phyloP scores from a whole-genome alignment of 2,329 filamentous ascomycete genomes.

The Aspergillus niger region DNA sequence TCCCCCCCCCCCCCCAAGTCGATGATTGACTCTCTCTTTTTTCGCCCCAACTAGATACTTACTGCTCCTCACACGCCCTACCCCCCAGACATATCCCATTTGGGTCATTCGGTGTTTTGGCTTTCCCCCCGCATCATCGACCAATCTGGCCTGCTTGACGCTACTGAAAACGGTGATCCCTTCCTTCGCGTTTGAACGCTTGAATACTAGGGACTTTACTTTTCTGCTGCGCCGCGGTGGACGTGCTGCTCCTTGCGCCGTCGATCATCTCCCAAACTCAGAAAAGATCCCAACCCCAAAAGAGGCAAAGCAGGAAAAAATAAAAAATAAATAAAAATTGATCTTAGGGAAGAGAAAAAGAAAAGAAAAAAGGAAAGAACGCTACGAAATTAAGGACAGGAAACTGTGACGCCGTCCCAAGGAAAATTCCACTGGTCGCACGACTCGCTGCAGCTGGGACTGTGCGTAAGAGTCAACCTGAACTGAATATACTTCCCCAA shows the following conservation, averaged over 20 bases:
- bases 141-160: slow-evolving; percentile 18
- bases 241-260: slow-evolving; percentile 24
- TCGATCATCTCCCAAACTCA: slow-evolving; percentile 26
- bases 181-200: background rate
- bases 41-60: background rate
- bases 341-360: background rate
- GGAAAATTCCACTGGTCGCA: slow-evolving; percentile 17
- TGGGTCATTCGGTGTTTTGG: background rate
- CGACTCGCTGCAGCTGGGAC: slow-evolving; percentile 17
- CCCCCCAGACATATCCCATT: background rate
- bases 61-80: background rate
- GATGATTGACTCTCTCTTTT: background rate
- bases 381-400: slow-evolving; percentile 3
- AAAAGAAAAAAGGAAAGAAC: slow-evolving; percentile 7
- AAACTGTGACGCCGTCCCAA: background rate
- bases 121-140: slow-evolving; percentile 17
- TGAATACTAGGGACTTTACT: background rate
- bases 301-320: slow-evolving; percentile 11
- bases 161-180: slow-evolving; percentile 14
- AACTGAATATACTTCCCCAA: slow-evolving; percentile 13
- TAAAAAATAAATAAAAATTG: slow-evolving; percentile 4
- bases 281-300: slow-evolving; percentile 14
- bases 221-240: slow-evolving; percentile 3
- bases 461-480: slow-evolving; percentile 19
- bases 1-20: background rate